phyloP scores from a whole-genome alignment of 192 early-diverging fungal genomes.

The Pilaira anomala region DNA sequence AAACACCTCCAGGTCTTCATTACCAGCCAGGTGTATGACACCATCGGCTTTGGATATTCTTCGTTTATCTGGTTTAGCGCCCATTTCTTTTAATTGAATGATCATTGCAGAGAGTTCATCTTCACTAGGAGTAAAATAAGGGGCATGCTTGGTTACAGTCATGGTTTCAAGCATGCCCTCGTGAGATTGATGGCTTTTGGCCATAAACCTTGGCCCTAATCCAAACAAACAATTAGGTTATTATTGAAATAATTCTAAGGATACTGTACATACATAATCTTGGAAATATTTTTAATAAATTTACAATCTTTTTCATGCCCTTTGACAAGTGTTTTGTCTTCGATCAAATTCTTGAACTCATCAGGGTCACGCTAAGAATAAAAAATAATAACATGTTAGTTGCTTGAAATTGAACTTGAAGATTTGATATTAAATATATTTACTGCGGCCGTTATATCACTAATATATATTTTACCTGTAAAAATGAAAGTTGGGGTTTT shows the following conservation, averaged over 20 bases:
- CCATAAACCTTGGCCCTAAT: constrained; percentile 6
- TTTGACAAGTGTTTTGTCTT: not conserved
- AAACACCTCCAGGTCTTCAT: constrained; percentile 10
- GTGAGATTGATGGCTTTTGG: constrained; percentile 1
- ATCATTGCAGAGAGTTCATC: constrained; percentile 10
- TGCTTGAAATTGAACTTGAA: constrained; percentile 13
- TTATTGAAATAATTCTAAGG: constrained; percentile 17
- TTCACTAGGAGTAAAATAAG: constrained; percentile 19
- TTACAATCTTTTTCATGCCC: not conserved
- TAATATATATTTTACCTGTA: no score
- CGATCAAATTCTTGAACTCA: constrained; percentile 10
- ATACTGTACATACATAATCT: constrained; percentile 16
- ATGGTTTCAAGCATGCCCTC: constrained; percentile 13
- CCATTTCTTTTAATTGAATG: not conserved
- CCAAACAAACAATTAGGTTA: constrained; percentile 18
- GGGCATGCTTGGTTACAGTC: not conserved
- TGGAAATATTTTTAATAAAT: constrained; percentile 5
- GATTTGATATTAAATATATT: constrained; percentile 17
- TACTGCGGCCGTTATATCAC: constrained; percentile 11
- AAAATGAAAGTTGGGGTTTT: no score
- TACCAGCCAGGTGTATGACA: not conserved
- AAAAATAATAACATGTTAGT: constrained; percentile 17
- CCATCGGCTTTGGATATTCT: constrained; percentile 6
- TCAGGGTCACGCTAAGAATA: constrained; percentile 7
- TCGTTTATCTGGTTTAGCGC: constrained; percentile 4